Conservation (phyloP, 2,329 filamentous ascomycete genomes). For the Paecilomyces sp. region DNA sequence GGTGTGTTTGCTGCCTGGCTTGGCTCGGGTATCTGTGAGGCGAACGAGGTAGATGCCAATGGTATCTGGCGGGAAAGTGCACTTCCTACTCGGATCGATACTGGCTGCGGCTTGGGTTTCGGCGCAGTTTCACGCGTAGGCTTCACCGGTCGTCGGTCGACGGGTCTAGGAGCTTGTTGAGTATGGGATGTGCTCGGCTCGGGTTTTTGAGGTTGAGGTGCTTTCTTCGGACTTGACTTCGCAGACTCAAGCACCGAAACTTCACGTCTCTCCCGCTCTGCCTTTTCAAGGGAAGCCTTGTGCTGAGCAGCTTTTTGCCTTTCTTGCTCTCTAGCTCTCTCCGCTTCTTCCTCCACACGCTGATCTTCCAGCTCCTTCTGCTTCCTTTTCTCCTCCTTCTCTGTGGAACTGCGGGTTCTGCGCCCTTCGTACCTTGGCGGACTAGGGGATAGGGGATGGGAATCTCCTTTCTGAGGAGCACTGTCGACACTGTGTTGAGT, state of each 20-base stretch:
- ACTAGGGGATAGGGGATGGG: constrained; percentile 18
- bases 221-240: constrained; percentile 17
- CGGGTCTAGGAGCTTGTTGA: constrained; percentile 20
- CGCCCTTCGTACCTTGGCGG: constrained; percentile 32
- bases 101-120: constrained; percentile 40
- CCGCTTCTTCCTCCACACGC: constrained; percentile 29
- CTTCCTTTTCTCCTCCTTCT: constrained; percentile 42
- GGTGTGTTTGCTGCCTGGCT: constrained; percentile 39
- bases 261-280: constrained; percentile 27
- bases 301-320: constrained; percentile 21
- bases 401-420: constrained; percentile 53
- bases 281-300: constrained; percentile 25
- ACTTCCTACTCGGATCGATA: constrained; percentile 44
- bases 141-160: constrained; percentile 36
- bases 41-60: constrained; percentile 41
- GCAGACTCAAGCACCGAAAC: constrained; percentile 5
- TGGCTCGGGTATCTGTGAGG: constrained; percentile 50
- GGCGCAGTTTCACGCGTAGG: constrained; percentile 35
- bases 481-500: constrained; percentile 19
- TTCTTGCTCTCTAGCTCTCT: constrained; percentile 27
- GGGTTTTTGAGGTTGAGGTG: constrained; percentile 18
- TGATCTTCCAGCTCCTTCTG: constrained; percentile 25
- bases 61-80: constrained; percentile 39
- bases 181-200: constrained; percentile 15
- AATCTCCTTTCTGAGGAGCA: constrained; percentile 9